Conservation (phyloP, 495 filamentous ascomycete species). For the Poronia punctata region DNA sequence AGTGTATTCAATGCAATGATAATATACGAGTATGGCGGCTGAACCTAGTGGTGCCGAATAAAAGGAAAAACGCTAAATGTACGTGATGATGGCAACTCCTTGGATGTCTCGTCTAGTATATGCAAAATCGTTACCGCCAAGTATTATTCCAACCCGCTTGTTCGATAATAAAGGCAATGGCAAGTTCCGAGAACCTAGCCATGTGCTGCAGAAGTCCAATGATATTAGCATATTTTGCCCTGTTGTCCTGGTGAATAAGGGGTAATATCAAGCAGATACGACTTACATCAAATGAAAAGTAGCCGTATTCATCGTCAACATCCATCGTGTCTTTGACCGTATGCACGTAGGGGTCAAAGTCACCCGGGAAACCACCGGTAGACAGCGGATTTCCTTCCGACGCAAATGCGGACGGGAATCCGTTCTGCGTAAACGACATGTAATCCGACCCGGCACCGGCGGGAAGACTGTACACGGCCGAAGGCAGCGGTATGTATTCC, state of each 20-base stretch:
- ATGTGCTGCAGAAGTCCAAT: slow-evolving; percentile 1
- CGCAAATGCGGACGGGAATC: slow-evolving; percentile 27
- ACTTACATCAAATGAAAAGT: slow-evolving; percentile 11
- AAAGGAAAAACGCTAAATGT: no score
- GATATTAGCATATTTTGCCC: neutral
- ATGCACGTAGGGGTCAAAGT: slow-evolving; percentile 23
- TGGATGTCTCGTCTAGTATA: no score
- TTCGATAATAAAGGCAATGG: slow-evolving; percentile 17
- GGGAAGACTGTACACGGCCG: slow-evolving; percentile 4
- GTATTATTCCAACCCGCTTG: slow-evolving; percentile 18
- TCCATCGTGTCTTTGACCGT: slow-evolving; percentile 22
- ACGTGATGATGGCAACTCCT: no score
- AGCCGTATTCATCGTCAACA: slow-evolving; percentile 7
- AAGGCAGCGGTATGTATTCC: slow-evolving; percentile 13
- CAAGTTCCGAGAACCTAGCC: slow-evolving; percentile 12
- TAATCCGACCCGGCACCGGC: slow-evolving; percentile 25
- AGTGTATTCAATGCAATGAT: no score
- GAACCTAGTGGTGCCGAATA: no score
- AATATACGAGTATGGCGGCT: no score
- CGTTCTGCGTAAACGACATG: slow-evolving; percentile 21
- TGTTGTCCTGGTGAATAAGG: neutral
- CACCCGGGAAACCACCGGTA: neutral
- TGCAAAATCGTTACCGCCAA: slow-evolving; percentile 7
- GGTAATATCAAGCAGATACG: neutral
- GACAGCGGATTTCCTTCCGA: slow-evolving; percentile 18